Percentiles rank a stretch among this genome's conserved stretches.
These are phyloP conservation scores for Russula griseocarnosa DNA, from an alignment of 768 basidiomycete genomes.

Conservation along the genomic window DNA sequence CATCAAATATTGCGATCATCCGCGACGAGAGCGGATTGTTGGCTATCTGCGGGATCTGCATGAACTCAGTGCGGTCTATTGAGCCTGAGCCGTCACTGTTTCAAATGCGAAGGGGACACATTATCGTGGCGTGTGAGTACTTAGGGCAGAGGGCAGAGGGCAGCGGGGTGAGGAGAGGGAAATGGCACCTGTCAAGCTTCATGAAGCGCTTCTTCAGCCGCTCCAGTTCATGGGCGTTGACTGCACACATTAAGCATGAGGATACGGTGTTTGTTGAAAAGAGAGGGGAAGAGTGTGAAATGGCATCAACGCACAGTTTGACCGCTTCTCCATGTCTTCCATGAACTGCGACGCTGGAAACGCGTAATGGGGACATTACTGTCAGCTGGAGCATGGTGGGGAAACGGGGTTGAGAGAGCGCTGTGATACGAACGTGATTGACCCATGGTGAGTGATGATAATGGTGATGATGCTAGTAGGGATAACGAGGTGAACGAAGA, in stretches of 20 bases:
- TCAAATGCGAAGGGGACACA: neutral
- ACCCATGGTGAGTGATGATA: slow-evolving; percentile 51
- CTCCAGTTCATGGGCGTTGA: slow-evolving; percentile 91
- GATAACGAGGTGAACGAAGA: neutral
- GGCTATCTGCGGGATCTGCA: slow-evolving; percentile 98
- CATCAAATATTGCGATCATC: slow-evolving; percentile 99
- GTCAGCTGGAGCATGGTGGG: slow-evolving; percentile 4
- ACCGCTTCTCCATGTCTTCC: slow-evolving; percentile 95
- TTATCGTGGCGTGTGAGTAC: neutral
- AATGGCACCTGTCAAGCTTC: slow-evolving; percentile 87
- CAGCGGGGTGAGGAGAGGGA: neutral
- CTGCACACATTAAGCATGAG: slow-evolving; percentile 40
- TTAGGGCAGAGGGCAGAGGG: slow-evolving; percentile 3
- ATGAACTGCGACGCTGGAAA: slow-evolving; percentile 83
- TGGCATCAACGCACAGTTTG: slow-evolving; percentile 75
- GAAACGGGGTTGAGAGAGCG: neutral
- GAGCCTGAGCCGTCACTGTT: slow-evolving; percentile 91
- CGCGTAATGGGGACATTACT: neutral
- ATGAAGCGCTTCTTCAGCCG: slow-evolving; percentile 98
- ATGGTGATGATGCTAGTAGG: neutral
- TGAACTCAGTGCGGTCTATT: slow-evolving; percentile 97
- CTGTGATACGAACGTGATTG: slow-evolving; percentile 64
- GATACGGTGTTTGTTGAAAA: neutral
- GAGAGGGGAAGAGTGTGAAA: neutral
- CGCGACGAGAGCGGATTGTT: slow-evolving; percentile 94